Percentiles rank a stretch among this genome's conserved stretches.
Conservation (phyloP, 768 basidiomycete species). For the Paxillus involutus region DNA sequence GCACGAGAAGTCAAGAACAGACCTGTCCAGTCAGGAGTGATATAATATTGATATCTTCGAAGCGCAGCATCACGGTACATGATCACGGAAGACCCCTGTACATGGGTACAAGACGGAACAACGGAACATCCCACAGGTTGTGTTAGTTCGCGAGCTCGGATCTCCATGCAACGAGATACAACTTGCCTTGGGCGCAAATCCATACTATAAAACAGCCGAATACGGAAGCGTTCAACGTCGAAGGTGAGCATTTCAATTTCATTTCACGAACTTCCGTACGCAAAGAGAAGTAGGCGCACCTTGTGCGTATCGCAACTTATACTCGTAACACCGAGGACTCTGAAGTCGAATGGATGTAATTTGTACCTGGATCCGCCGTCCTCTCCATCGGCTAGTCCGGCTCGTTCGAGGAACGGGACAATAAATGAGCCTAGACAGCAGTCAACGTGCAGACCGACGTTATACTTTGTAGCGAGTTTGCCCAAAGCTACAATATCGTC, state of each 20-base stretch:
- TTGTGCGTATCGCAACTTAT: constrained; percentile 98
- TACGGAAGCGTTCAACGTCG: not conserved
- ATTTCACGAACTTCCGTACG: not conserved
- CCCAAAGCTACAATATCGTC: constrained; percentile 84
- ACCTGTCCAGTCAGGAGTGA: constrained; percentile 80
- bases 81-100: constrained; percentile 85
- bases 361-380: constrained; percentile 47
- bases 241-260: not conserved
- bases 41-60: constrained; percentile 82
- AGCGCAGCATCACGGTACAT: constrained; percentile 87
- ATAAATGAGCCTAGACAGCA: constrained; percentile 95
- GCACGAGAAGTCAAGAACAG: constrained; percentile 14
- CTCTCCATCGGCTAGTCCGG: constrained; percentile 64
- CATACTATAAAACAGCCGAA: constrained; percentile 54
- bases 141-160: not conserved
- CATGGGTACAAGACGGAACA: not conserved
- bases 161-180: not conserved
- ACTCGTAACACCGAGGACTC: constrained; percentile 86
- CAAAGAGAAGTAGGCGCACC: constrained; percentile 36
- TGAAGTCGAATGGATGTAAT: constrained; percentile 82
- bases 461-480: constrained; percentile 67
- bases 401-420: constrained; percentile 84
- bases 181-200: constrained; percentile 86
- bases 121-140: not conserved
- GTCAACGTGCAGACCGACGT: constrained; percentile 90